These are phyloP conservation scores for Firmiana major DNA, from an alignment of 345 rosid genomes.

Conservation along the genomic window DNA sequence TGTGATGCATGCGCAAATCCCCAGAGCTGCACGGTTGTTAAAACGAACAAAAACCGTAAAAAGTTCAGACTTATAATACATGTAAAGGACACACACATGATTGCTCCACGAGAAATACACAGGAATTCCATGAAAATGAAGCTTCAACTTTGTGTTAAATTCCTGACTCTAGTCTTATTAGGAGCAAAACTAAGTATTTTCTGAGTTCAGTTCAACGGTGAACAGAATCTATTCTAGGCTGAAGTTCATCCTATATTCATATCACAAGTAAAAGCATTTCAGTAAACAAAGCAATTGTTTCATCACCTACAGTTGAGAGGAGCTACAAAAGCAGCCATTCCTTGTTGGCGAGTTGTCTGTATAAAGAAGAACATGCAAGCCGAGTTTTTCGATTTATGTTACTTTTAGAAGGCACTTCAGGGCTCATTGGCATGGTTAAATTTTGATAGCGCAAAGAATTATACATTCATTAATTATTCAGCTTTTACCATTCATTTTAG, in stretches of 20 bases:
- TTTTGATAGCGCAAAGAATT: background rate
- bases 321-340: background rate
- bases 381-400: background rate
- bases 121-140: background rate
- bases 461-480: background rate
- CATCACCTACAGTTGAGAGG: background rate
- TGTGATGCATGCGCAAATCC: conserved; percentile 66
- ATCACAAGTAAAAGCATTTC: background rate
- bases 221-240: no score
- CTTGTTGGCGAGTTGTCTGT: background rate
- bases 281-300: background rate
- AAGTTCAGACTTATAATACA: background rate
- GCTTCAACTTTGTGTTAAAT: background rate
- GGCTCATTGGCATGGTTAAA: background rate
- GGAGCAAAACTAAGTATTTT: background rate
- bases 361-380: background rate
- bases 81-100: background rate
- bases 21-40: conserved; percentile 62
- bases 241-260: no score
- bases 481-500: background rate
- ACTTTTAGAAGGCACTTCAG: background rate
- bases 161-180: background rate
- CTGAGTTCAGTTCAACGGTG: no score
- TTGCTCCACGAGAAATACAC: background rate
- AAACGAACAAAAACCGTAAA: background rate